Conservation (phyloP, 2,329 filamentous ascomycete genomes). For the Trichoderma endophyticum region DNA sequence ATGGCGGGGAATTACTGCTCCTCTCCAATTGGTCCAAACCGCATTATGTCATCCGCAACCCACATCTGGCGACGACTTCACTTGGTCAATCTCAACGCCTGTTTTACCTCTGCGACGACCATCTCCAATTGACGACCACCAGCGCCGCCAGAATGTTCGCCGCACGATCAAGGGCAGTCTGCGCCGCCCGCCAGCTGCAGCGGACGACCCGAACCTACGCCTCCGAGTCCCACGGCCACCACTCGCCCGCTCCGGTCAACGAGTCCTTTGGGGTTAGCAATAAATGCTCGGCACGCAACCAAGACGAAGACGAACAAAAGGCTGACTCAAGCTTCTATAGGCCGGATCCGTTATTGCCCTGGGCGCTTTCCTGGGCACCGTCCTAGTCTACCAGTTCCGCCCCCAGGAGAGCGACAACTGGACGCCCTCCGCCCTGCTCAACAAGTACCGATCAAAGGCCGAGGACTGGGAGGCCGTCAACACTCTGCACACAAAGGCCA, state of each 20-base stretch:
- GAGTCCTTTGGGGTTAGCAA: slow-evolving; percentile 57
- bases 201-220: slow-evolving; percentile 49
- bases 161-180: slow-evolving; percentile 45
- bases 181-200: slow-evolving; percentile 36
- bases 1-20: not conserved
- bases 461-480: slow-evolving; percentile 53
- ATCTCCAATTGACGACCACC: slow-evolving; percentile 33
- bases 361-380: slow-evolving; percentile 43
- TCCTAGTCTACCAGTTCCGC: slow-evolving; percentile 48
- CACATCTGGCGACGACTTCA: slow-evolving; percentile 20
- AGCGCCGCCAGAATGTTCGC: slow-evolving; percentile 38
- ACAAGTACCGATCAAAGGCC: slow-evolving; percentile 45
- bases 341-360: slow-evolving; percentile 47
- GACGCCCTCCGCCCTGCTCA: slow-evolving; percentile 40
- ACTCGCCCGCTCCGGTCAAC: slow-evolving; percentile 46
- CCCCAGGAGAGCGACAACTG: slow-evolving; percentile 51
- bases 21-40: not conserved
- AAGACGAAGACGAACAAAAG: not conserved
- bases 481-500: slow-evolving; percentile 47
- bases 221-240: slow-evolving; percentile 50
- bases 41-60: slow-evolving; percentile 18
- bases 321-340: slow-evolving; percentile 33
- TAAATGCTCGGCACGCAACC: not conserved
- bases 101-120: slow-evolving; percentile 22
- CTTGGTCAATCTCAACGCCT: slow-evolving; percentile 23